A percentile compares a stretch with the other conserved stretches of the same genome.
phyloP scores from a whole-genome alignment of 1,284 basidiomycete genomes.

The Volvariella volvacea region DNA sequence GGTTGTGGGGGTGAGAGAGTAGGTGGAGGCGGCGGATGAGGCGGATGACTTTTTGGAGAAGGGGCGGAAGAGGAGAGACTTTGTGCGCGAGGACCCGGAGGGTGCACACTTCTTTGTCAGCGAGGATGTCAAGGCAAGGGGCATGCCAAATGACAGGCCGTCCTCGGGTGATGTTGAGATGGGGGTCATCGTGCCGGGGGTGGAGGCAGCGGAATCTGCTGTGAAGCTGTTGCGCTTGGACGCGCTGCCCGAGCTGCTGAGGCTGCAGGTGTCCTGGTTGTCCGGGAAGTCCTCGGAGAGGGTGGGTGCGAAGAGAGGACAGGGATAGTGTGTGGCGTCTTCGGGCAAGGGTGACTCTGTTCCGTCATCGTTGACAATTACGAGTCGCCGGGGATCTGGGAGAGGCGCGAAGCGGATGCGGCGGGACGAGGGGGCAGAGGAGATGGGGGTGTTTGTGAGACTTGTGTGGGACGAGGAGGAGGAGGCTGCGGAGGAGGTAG shows the following conservation, averaged over 20 bases:
- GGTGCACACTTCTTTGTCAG: slow-evolving; percentile 5
- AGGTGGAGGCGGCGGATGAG: slow-evolving; percentile 21
- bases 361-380: slow-evolving; percentile 34
- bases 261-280: slow-evolving; percentile 28
- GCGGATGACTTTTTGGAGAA: slow-evolving; percentile 22
- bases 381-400: slow-evolving; percentile 59
- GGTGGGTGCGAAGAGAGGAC: slow-evolving; percentile 10
- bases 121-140: slow-evolving; percentile 8
- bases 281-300: slow-evolving; percentile 10
- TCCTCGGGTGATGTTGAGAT: slow-evolving; percentile 7
- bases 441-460: slow-evolving; percentile 6
- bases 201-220: slow-evolving; percentile 14
- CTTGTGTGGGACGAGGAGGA: slow-evolving; percentile 2
- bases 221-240: slow-evolving; percentile 11
- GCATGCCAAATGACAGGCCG: slow-evolving; percentile 4
- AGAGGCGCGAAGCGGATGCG: slow-evolving; percentile 72
- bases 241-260: slow-evolving; percentile 15
- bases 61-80: slow-evolving; percentile 23
- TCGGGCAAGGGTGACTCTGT: slow-evolving; percentile 31
- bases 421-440: slow-evolving; percentile 16
- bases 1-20: slow-evolving; percentile 24
- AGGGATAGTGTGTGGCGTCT: slow-evolving; percentile 12
- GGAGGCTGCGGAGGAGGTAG: slow-evolving; percentile 29
- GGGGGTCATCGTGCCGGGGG: slow-evolving; percentile 13
- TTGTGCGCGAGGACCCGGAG: slow-evolving; percentile 24